Conservation (phyloP, 2,329 filamentous ascomycete genomes). For the Pseudocercospora vitis region DNA sequence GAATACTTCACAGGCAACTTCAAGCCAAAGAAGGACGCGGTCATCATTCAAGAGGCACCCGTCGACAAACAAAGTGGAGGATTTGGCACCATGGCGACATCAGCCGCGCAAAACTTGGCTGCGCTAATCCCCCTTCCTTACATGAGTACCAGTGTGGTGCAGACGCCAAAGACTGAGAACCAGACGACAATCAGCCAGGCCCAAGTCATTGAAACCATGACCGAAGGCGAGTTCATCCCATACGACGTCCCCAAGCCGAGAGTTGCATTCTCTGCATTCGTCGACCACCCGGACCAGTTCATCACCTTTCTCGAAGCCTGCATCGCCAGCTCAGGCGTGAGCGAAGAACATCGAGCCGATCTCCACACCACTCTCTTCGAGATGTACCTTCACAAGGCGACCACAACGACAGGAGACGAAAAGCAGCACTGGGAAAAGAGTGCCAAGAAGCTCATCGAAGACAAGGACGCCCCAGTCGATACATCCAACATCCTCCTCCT, state of each 20-base stretch:
- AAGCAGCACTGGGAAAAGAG: constrained; percentile 84
- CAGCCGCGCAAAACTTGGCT: constrained; percentile 80
- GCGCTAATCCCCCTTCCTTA: constrained; percentile 82
- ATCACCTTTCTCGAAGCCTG: constrained; percentile 90
- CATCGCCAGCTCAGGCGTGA: constrained; percentile 68
- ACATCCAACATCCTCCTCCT: constrained; percentile 91
- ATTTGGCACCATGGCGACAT: constrained; percentile 57
- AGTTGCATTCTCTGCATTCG: constrained; percentile 92
- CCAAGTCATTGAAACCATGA: constrained; percentile 54
- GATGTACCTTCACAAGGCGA: constrained; percentile 93
- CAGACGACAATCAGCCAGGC: constrained; percentile 56
- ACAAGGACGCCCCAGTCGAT: constrained; percentile 79
- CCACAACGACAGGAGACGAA: constrained; percentile 68
- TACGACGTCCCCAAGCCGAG: constrained; percentile 82
- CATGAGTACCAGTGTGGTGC: constrained; percentile 65
- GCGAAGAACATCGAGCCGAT: constrained; percentile 74
- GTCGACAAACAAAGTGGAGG: constrained; percentile 34
- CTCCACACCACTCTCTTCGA: constrained; percentile 95
- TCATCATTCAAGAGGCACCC: constrained; percentile 51
- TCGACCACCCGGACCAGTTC: constrained; percentile 89
- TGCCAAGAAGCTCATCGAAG: constrained; percentile 84
- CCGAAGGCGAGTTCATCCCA: constrained; percentile 52
- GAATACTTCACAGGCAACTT: constrained; percentile 92
- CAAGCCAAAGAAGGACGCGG: constrained; percentile 66
- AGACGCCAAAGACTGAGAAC: constrained; percentile 48